Base-by-base conservation (phyloP, 2,329 filamentous ascomycete genomes). In the Apiospora aurea region DNA sequence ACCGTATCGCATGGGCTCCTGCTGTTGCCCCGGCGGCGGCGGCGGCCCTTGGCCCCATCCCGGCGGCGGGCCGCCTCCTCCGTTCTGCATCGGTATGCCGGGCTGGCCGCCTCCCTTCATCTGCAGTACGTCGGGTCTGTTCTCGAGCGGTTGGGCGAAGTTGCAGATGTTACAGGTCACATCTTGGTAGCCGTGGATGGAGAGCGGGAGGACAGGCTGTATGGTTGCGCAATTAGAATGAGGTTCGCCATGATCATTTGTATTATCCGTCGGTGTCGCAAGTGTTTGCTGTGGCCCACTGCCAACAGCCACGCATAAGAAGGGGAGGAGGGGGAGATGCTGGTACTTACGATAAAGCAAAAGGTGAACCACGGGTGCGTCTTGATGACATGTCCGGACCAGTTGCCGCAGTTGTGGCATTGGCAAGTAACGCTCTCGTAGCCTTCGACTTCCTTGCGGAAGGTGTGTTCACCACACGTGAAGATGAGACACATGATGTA, bases 321-420 rank as follows among this genome's bases (percentile, higher is more conserved):
- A 10, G 29, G 72, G 29, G n/a, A 29, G 26, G 26, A 29, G 26
- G 26, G 21, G 26, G 21, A 44, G 53, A 43, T 11, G 29, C 67
- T 7, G 44, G 21, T 13, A 83, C 87, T 78, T 82, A 91, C 89
- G 70, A 94, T 82, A 82, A 93, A 94, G 85, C 93, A 95, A 78
- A 95, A 91, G 6, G 93, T 95, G 78, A 95, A 95, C 91, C 92
- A 94, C 57, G 90, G 90, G 72, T 91, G 86, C 72, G 86, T 87
- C 81, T 91, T 91, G 78, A 90, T 85, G 72, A 91, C 89, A 73
- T 84, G 85, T 18, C 85, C 90, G 2, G 86, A 85, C 81, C 88
- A 89, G 84, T 92, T 92, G 70, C 90, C 89, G 80, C 90, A 92
- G 81, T 92, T 90, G 80, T 90, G 87, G 77, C 90, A 92, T 77